Percentiles rank a stretch among this genome's conserved stretches.
Evolutionary conservation across 768 basidiomycete species (phyloP).

Genomic region (Coprinopsis sp.): DNA sequence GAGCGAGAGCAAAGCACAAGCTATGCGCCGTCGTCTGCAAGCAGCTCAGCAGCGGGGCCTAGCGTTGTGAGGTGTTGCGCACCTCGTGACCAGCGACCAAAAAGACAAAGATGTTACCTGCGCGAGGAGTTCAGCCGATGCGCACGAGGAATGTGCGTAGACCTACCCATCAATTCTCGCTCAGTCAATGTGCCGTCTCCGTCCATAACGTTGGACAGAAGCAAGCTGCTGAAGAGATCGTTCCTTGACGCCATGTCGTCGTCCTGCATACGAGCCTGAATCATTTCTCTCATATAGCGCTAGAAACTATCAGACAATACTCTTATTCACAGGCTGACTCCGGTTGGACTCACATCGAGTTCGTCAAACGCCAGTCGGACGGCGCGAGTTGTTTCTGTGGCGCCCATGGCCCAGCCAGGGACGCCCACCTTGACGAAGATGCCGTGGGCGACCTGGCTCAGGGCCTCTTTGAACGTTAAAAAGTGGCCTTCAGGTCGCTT

Average conservation of each 20-base stretch:
- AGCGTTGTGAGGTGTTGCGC: not conserved
- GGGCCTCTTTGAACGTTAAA: conserved; percentile 45
- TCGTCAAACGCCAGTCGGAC: conserved; percentile 38
- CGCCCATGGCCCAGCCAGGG: conserved; percentile 35
- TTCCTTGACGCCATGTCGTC: conserved; percentile 35
- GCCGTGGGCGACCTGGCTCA: conserved; percentile 38
- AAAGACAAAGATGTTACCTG: conserved; percentile 46
- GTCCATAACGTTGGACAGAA: conserved; percentile 43
- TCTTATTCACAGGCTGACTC: too few relatives aligned
- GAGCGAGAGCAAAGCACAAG: conserved; percentile 31
- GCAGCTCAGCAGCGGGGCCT: not conserved
- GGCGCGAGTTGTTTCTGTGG: conserved; percentile 29
- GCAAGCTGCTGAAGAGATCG: conserved; percentile 50
- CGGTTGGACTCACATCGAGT: conserved; percentile 30
- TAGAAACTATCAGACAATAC: conserved; percentile 9
- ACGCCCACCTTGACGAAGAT: conserved; percentile 33
- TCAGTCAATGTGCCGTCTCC: conserved; percentile 34
- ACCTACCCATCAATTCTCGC: conserved; percentile 36
- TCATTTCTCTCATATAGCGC: conserved; percentile 51
- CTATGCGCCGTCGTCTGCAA: conserved; percentile 32
- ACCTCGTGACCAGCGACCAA: conserved; percentile 63
- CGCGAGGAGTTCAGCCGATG: not conserved
- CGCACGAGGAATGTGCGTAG: not conserved
- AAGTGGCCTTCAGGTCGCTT: conserved; percentile 37
- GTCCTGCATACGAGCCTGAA: conserved; percentile 34